Base-by-base conservation (phyloP, 306 rosid species). In the Heteromeles arbutifolia region DNA sequence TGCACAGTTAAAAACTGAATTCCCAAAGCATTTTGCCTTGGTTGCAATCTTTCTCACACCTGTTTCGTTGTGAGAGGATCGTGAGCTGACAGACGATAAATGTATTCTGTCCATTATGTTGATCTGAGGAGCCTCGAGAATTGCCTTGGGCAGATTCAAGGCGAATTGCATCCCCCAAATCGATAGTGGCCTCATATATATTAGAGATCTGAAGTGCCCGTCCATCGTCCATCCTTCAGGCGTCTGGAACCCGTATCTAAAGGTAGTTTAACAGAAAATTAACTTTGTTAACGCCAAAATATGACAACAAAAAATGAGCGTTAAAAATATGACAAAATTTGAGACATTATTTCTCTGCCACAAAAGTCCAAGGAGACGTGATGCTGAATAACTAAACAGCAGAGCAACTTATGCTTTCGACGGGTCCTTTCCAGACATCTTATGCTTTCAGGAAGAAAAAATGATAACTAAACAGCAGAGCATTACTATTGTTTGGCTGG, bases 151-250 rank as follows among this genome's bases (percentile, higher is more conserved):
- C 81, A 85, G 67, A 26, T 87, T 86, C 67, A 89, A 72, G 39
- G 99, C 99, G 77, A 84, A 84, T 56, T 95, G 99, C 99, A 95
- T 95, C 26, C 88, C 90, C 99, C 99, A 95, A 76, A 95, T 95
- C 8, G 99, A 79, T 14, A 95, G 86, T 4, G 99, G 99, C 84
- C 99, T 89, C 99, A 95, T 95, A 50, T 92, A 95, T 59, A 92
- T 85, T 37, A 95, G 97, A 4, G 99, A 95, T 63, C 99, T 80
- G 81, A 86, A 95, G 86, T 90, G 92, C 67, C 97, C 99, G 18
- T 90, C 97, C 22, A 82, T 82, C n/a, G 99, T 84, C 90, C 96
- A 95, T 62, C 84, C 99, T 86, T 92, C 99, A 3, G 99, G 99
- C 34, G 97, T 92, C 84, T 95, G 99, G 84, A 95, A 95, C 89